phyloP scores from a whole-genome alignment of 1,139 yeast species.

The Yamadazyma diddensiae region DNA sequence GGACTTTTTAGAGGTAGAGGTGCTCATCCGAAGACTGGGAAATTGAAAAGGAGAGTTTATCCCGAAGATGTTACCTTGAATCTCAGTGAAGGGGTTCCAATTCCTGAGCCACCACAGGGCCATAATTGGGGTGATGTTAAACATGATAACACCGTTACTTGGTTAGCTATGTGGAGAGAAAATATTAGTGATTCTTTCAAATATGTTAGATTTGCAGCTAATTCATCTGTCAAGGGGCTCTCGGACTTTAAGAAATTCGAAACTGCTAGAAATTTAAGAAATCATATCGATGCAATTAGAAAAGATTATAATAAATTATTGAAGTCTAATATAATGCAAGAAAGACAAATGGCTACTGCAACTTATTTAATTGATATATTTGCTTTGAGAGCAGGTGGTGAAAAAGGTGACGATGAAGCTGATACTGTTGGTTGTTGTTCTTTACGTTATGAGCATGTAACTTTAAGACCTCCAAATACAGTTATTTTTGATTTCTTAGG shows the following conservation, averaged over 20 bases:
- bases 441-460: slow-evolving; percentile 82
- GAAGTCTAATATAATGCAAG: slow-evolving; percentile 75
- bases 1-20: slow-evolving; percentile 96
- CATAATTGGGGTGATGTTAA: slow-evolving; percentile 87
- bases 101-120: slow-evolving; percentile 85
- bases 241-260: slow-evolving; percentile 91
- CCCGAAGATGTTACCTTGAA: slow-evolving; percentile 91
- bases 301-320: slow-evolving; percentile 69
- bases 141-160: slow-evolving; percentile 87
- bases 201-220: slow-evolving; percentile 89
- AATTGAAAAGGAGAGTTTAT: slow-evolving; percentile 71
- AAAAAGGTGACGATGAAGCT: slow-evolving; percentile 95
- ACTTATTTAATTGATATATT: slow-evolving; percentile 90
- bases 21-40: slow-evolving; percentile 94
- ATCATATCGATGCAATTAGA: slow-evolving; percentile 71
- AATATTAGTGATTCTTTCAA: slow-evolving; percentile 80
- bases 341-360: slow-evolving; percentile 92
- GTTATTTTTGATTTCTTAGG: slow-evolving; percentile 95
- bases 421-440: slow-evolving; percentile 99
- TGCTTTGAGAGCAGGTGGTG: slow-evolving; percentile 98
- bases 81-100: slow-evolving; percentile 64
- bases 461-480: slow-evolving; percentile 78
- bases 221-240: slow-evolving; percentile 86
- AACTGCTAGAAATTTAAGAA: slow-evolving; percentile 80
- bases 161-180: slow-evolving; percentile 98